Evolutionary conservation across 352 stramenopile species (phyloP).

Genomic region (Phytophthora sp.): DNA sequence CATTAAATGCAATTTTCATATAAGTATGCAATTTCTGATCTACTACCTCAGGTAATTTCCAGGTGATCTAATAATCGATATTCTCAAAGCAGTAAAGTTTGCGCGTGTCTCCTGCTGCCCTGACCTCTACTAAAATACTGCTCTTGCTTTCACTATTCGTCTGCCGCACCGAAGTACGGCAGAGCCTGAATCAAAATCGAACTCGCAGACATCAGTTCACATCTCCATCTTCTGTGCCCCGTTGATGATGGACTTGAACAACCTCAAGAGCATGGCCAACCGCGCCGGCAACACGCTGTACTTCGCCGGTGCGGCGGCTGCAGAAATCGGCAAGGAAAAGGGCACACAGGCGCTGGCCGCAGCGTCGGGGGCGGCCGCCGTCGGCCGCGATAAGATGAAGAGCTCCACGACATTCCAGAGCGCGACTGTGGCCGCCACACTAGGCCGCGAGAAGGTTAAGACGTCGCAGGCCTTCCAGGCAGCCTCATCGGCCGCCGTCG

Average conservation of each 20-base stretch:
- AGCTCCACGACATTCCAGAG: constrained; percentile 66
- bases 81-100: constrained; percentile 1
- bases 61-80: not conserved
- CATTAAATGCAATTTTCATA: no score
- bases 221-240: not conserved
- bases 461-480: constrained; percentile 63
- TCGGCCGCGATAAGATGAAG: constrained; percentile 65
- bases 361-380: constrained; percentile 53
- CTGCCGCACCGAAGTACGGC: constrained; percentile 5
- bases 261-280: constrained; percentile 77
- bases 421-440: constrained; percentile 54
- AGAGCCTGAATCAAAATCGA: constrained; percentile 36
- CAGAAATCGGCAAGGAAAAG: constrained; percentile 64
- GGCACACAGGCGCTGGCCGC: constrained; percentile 53
- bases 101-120: not conserved
- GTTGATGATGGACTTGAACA: constrained; percentile 56
- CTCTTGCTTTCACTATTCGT: constrained; percentile 20
- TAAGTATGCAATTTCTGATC: no score
- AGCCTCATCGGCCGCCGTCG: constrained; percentile 52
- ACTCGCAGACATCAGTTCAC: constrained; percentile 22
- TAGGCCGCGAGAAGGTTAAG: constrained; percentile 65
- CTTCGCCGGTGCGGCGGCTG: constrained; percentile 57
- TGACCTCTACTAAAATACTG: constrained; percentile 6
- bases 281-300: constrained; percentile 78
- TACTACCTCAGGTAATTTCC: no score